Conservation (phyloP, 2,329 filamentous ascomycete genomes). For the Claviceps sorghi region DNA sequence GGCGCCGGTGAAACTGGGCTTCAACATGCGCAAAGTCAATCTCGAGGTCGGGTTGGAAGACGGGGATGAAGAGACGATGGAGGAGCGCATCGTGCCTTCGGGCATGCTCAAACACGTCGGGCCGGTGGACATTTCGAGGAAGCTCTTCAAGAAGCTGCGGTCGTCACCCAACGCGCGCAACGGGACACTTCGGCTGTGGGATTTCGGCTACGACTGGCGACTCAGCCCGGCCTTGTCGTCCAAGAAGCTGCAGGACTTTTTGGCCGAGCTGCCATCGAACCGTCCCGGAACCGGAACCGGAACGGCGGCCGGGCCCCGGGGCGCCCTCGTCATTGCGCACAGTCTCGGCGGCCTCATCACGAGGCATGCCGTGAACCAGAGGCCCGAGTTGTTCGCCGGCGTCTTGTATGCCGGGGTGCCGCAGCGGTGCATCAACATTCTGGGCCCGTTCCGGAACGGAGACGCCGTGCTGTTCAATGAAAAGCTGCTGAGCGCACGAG, state of each 20-base stretch:
- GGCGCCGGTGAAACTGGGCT: slow-evolving; percentile 84
- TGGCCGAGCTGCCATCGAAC: slow-evolving; percentile 65
- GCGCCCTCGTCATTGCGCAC: slow-evolving; percentile 73
- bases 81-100: slow-evolving; percentile 66
- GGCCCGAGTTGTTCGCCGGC: slow-evolving; percentile 72
- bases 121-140: slow-evolving; percentile 74
- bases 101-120: slow-evolving; percentile 89
- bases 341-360: slow-evolving; percentile 79
- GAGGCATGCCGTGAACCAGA: slow-evolving; percentile 71
- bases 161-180: slow-evolving; percentile 57
- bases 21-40: slow-evolving; percentile 85
- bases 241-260: slow-evolving; percentile 53
- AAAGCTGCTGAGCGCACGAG: slow-evolving; percentile 77
- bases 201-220: slow-evolving; percentile 93
- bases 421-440: slow-evolving; percentile 76
- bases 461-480: slow-evolving; percentile 83
- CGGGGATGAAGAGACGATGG: slow-evolving; percentile 72
- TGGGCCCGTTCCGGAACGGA: slow-evolving; percentile 81
- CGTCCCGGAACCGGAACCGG: slow-evolving; percentile 37
- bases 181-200: slow-evolving; percentile 64
- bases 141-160: slow-evolving; percentile 63
- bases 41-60: slow-evolving; percentile 70
- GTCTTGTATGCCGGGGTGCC: slow-evolving; percentile 78
- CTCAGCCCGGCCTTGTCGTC: slow-evolving; percentile 68
- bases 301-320: slow-evolving; percentile 37